Evolutionary conservation across 2,329 filamentous ascomycete genomes (phyloP).

Genomic region (Fusarium longipes): DNA sequence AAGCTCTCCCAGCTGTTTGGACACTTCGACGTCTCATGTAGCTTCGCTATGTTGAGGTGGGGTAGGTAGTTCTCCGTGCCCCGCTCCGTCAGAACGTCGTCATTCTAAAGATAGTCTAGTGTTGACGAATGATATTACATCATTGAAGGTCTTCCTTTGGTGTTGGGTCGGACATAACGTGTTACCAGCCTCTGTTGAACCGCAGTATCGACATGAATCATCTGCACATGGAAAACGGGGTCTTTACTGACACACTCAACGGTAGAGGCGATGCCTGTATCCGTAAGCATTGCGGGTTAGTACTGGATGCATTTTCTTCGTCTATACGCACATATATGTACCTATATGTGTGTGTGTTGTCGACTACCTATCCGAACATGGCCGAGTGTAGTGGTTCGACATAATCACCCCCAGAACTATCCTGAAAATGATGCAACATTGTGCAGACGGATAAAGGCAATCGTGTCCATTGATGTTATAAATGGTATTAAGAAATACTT

Average conservation of each 20-base stretch:
- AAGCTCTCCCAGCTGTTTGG: slow-evolving; percentile 34
- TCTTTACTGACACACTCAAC: no score
- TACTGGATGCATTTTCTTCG: no score
- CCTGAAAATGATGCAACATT: background rate
- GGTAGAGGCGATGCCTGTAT: no score
- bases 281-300: no score
- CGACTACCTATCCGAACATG: background rate
- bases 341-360: no score
- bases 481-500: background rate
- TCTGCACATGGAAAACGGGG: no score
- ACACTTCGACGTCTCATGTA: slow-evolving; percentile 19
- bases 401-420: background rate
- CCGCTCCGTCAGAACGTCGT: slow-evolving; percentile 43
- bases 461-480: background rate
- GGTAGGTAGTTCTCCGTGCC: slow-evolving; percentile 33
- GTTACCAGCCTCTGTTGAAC: background rate
- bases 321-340: no score
- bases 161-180: slow-evolving; percentile 30
- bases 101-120: slow-evolving; percentile 31
- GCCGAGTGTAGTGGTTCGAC: background rate
- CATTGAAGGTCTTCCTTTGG: slow-evolving; percentile 26
- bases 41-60: slow-evolving; percentile 32
- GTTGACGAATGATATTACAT: slow-evolving; percentile 46
- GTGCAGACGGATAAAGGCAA: background rate
- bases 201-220: no score